A percentile compares a stretch with the other conserved stretches of the same genome.
Evolutionary conservation across 805 yeast species (phyloP).

Genomic region (Teunomyces lycoperdinae): DNA sequence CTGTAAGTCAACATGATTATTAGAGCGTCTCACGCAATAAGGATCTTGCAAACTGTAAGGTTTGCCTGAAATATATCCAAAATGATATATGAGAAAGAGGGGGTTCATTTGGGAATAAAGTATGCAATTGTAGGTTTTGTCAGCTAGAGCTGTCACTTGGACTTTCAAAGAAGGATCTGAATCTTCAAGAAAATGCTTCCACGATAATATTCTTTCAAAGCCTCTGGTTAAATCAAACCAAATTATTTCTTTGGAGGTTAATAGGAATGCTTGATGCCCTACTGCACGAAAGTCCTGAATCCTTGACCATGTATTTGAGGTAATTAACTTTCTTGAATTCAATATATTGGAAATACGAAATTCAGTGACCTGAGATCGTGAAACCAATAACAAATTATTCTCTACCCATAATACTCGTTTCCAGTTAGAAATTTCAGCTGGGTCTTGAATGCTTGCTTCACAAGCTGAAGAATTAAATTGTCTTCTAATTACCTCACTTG

Average conservation of each 20-base stretch:
- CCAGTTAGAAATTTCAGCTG: constrained; percentile 55
- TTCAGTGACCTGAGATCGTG: constrained; percentile 43
- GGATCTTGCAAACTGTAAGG: constrained; percentile 42
- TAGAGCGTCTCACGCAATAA: constrained; percentile 17
- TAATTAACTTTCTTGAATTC: constrained; percentile 32
- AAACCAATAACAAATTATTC: constrained; percentile 28
- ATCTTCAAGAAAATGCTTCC: constrained; percentile 67
- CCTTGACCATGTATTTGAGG: constrained; percentile 54
- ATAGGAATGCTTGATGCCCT: constrained; percentile 41
- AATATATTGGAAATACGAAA: constrained; percentile 25
- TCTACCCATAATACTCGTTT: constrained; percentile 49
- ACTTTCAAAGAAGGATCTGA: constrained; percentile 38
- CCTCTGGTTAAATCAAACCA: constrained; percentile 41
- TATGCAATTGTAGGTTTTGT: constrained; percentile 19
- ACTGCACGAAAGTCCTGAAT: constrained; percentile 43
- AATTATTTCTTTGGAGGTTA: constrained; percentile 67
- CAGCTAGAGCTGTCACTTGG: constrained; percentile 21
- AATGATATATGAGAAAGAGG: constrained; percentile 28
- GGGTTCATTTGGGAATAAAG: constrained; percentile 33
- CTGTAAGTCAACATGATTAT: constrained; percentile 8
- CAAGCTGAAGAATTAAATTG: neutral
- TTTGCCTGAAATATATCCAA: constrained; percentile 27
- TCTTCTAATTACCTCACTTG: neutral
- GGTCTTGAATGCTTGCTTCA: constrained; percentile 29
- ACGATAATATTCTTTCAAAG: constrained; percentile 53